Conservation (phyloP, 2,329 filamentous ascomycete genomes). For the Xylariaceae sp. region DNA sequence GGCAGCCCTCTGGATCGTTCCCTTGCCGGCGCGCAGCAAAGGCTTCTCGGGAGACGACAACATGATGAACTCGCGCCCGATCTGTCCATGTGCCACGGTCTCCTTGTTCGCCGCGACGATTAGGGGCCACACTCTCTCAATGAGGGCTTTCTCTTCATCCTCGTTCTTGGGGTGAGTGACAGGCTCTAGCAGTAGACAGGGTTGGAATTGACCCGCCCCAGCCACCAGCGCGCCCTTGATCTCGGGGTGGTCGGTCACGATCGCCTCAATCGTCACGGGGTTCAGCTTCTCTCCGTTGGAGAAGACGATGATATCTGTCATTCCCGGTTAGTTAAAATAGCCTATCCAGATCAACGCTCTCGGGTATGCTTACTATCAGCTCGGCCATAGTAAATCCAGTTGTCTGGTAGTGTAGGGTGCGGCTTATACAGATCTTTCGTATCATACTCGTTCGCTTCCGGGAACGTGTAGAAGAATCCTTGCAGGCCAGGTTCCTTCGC, state of each 20-base stretch:
- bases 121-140: slow-evolving; percentile 40
- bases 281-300: slow-evolving; percentile 48
- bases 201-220: slow-evolving; percentile 41
- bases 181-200: slow-evolving; percentile 44
- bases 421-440: slow-evolving; percentile 41
- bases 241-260: slow-evolving; percentile 34
- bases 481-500: slow-evolving; percentile 30
- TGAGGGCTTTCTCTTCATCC: slow-evolving; percentile 27
- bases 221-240: slow-evolving; percentile 41
- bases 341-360: neutral
- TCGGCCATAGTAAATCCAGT: slow-evolving; percentile 36
- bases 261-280: slow-evolving; percentile 39
- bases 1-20: slow-evolving; percentile 38
- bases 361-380: slow-evolving; percentile 30
- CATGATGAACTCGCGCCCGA: slow-evolving; percentile 35
- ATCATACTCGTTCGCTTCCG: slow-evolving; percentile 33
- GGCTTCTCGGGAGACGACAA: slow-evolving; percentile 37
- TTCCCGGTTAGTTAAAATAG: neutral
- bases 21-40: slow-evolving; percentile 41
- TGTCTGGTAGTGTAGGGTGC: slow-evolving; percentile 34
- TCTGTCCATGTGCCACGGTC: slow-evolving; percentile 42
- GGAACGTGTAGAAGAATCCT: slow-evolving; percentile 28
- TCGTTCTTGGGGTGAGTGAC: slow-evolving; percentile 24
- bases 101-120: slow-evolving; percentile 39
- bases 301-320: slow-evolving; percentile 40